Evolutionary conservation across 768 basidiomycete species (phyloP).

Genomic region (Russula lepida): DNA sequence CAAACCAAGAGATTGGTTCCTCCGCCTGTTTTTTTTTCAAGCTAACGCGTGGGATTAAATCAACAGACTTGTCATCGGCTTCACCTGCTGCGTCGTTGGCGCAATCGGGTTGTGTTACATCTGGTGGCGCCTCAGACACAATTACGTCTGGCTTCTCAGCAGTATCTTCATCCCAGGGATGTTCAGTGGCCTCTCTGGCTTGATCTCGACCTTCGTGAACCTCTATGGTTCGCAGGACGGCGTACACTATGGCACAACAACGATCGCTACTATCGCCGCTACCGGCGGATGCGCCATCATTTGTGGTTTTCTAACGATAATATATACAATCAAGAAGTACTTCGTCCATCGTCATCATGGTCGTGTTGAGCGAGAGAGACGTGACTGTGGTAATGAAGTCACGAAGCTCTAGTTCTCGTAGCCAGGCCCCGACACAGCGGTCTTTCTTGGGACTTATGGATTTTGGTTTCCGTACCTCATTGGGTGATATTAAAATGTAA

Average conservation of each 20-base stretch:
- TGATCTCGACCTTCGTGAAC: conserved; percentile 9
- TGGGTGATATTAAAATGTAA: background rate
- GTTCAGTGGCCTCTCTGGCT: conserved; percentile 8
- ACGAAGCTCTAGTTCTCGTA: background rate
- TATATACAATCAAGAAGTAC: background rate
- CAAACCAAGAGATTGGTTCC: background rate
- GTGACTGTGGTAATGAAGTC: background rate
- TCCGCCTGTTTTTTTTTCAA: background rate
- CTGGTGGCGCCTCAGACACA: conserved; percentile 8
- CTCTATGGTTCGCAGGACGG: background rate
- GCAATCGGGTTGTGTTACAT: conserved; percentile 8
- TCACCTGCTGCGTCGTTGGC: conserved; percentile 6
- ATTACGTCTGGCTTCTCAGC: conserved; percentile 13
- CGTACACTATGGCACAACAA: background rate
- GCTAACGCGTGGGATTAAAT: background rate
- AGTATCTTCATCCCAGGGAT: conserved; percentile 9
- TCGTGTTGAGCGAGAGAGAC: background rate
- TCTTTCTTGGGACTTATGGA: background rate
- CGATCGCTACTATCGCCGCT: conserved; percentile 5
- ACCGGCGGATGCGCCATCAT: background rate
- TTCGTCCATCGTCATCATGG: background rate
- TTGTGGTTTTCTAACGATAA: background rate
- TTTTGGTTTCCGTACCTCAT: background rate
- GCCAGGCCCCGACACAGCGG: background rate
- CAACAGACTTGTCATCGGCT: conserved; percentile 8